phyloP scores from a whole-genome alignment of 768 basidiomycete species.

The Terana coerulea region DNA sequence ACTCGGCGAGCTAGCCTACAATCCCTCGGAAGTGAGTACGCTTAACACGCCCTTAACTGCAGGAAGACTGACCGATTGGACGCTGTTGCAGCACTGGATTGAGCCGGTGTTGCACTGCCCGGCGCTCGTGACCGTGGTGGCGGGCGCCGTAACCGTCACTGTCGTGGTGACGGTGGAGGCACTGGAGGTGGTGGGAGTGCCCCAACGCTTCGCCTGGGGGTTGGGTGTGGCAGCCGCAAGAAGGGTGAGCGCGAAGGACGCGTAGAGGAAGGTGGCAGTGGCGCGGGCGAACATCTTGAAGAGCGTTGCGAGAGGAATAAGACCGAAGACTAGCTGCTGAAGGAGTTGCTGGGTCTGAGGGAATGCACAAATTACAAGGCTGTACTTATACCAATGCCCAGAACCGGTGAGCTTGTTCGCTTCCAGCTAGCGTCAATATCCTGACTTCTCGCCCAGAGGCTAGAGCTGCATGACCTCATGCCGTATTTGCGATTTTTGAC shows the following conservation, averaged over 20 bases:
- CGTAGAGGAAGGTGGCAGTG: conserved; percentile 7
- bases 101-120: conserved; percentile 6
- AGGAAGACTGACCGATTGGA: too few species aligned
- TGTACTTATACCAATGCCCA: too few species aligned
- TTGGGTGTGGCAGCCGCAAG: conserved; percentile 2
- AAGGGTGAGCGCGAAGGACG: conserved; percentile 1
- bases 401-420: too few species aligned
- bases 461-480: too few species aligned
- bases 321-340: too few species aligned
- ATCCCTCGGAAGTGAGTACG: conserved; percentile 6
- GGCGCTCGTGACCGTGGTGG: background rate
- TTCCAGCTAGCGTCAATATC: too few species aligned
- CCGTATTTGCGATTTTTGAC: too few species aligned
- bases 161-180: conserved; percentile 2
- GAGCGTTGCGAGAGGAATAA: too few species aligned
- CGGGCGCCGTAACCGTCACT: background rate
- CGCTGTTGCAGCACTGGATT: conserved; percentile 9
- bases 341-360: too few species aligned
- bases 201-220: background rate
- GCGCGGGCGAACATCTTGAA: conserved; percentile 12
- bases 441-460: too few species aligned
- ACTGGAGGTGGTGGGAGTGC: background rate
- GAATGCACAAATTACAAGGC: too few species aligned
- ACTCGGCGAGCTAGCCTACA: conserved; percentile 1
- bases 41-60: too few species aligned